These are phyloP conservation scores for Jaenimonas drosophilae DNA, from an alignment of 208 protist species.

Conservation along the genomic window DNA sequence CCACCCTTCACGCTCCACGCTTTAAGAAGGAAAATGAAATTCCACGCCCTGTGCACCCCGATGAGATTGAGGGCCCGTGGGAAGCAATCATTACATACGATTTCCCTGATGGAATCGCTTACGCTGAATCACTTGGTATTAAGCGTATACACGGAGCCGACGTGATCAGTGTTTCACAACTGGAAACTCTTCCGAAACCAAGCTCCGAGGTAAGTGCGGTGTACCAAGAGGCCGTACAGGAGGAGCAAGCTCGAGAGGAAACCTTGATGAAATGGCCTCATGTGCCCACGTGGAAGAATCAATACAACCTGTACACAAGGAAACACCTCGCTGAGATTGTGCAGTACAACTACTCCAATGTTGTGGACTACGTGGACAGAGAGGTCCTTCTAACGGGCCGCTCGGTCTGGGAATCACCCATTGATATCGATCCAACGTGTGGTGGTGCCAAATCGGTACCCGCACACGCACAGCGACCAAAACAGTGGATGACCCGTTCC, in stretches of 20 bases:
- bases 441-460: conserved; percentile 71
- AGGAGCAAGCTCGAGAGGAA: conserved; percentile 67
- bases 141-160: conserved; percentile 49
- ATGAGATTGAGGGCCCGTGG: conserved; percentile 87
- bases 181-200: conserved; percentile 24
- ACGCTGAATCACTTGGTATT: conserved; percentile 55
- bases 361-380: conserved; percentile 88
- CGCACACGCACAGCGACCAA: conserved; percentile 68
- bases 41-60: conserved; percentile 73
- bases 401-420: conserved; percentile 86
- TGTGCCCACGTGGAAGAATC: conserved; percentile 81
- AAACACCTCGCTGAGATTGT: conserved; percentile 71
- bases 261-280: conserved; percentile 83
- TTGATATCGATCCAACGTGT: conserved; percentile 82
- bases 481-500: conserved; percentile 49
- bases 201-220: conserved; percentile 49
- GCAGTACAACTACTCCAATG: conserved; percentile 87
- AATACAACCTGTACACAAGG: conserved; percentile 67
- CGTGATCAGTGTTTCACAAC: conserved; percentile 38
- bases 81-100: conserved; percentile 79
- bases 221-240: conserved; percentile 62
- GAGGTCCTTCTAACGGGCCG: conserved; percentile 82
- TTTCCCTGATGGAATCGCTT: conserved; percentile 37
- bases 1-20: conserved; percentile 32
- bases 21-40: conserved; percentile 28